A percentile compares a stretch with the other conserved stretches of the same genome.
Evolutionary conservation across 2,329 filamentous ascomycete genomes (phyloP).

Genomic region (Stachybotrys chlorohalonatus): DNA sequence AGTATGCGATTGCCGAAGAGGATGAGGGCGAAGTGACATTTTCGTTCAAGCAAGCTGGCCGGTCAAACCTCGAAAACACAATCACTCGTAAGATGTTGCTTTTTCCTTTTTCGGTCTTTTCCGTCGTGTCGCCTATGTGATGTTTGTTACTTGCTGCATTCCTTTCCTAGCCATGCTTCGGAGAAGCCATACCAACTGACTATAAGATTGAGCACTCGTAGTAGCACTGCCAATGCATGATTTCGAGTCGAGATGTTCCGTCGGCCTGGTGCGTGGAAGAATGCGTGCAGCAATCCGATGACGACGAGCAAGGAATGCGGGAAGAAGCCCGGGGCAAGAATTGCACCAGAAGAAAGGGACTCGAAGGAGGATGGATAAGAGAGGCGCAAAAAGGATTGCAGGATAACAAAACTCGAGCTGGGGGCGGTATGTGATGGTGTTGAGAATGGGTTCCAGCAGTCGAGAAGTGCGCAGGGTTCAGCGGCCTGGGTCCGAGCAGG

Average conservation of each 20-base stretch:
- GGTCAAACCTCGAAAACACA: not conserved
- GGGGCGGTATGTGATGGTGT: not conserved
- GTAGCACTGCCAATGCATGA: constrained; percentile 19
- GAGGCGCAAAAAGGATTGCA: not conserved
- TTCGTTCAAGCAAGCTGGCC: constrained; percentile 8
- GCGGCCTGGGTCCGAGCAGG: not conserved
- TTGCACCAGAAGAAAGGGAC: not conserved
- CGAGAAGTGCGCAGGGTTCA: not conserved
- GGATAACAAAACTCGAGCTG: not conserved
- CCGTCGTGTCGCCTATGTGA: not conserved
- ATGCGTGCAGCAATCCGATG: constrained; percentile 5
- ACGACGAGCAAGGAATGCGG: constrained; percentile 7
- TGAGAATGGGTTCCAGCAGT: not conserved
- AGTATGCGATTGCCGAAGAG: constrained; percentile 48
- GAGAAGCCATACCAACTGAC: not conserved
- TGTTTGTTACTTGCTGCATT: not conserved
- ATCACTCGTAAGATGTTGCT: not conserved
- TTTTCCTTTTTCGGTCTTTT: not conserved
- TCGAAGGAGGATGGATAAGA: not conserved
- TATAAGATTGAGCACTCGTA: constrained; percentile 5
- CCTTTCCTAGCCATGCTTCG: too few species aligned
- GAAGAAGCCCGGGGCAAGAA: not conserved
- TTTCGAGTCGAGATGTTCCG: constrained; percentile 11
- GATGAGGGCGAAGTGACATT: constrained; percentile 50
- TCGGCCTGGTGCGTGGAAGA: not conserved